These are phyloP conservation scores for Lepidium didymum DNA, from an alignment of 345 rosid genomes.

Conservation along the genomic window DNA sequence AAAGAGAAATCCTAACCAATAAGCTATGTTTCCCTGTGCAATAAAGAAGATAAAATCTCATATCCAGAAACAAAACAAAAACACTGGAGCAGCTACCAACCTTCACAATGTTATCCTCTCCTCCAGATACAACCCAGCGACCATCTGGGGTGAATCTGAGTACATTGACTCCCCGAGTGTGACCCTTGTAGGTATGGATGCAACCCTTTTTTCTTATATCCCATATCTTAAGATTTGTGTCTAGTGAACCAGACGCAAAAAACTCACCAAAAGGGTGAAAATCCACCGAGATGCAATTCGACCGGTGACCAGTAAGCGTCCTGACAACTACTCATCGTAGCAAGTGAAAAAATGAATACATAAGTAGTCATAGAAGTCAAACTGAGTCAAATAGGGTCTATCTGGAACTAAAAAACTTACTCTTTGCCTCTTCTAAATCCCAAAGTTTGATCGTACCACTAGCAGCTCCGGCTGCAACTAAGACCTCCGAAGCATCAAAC, in stretches of 20 bases:
- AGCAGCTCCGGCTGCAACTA: constrained; percentile 98
- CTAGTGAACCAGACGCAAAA: constrained; percentile 97
- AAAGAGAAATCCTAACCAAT: not conserved
- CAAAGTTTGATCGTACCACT: constrained; percentile 97
- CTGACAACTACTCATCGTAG: constrained; percentile 63
- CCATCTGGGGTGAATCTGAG: constrained; percentile 99
- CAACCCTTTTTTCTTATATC: constrained; percentile 95
- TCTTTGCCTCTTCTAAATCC: constrained; percentile 97
- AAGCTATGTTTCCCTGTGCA: not conserved
- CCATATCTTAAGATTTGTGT: constrained; percentile 99
- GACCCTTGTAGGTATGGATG: constrained; percentile 98
- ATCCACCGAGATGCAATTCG: constrained; percentile 93
- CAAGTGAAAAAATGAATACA: constrained; percentile 1
- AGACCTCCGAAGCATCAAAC: constrained; percentile 88
- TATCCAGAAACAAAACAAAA: constrained; percentile 1
- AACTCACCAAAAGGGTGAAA: constrained; percentile 99
- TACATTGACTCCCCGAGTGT: constrained; percentile 93
- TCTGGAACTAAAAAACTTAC: constrained; percentile 42
- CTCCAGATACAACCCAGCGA: constrained; percentile 99
- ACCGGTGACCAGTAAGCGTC: constrained; percentile 91
- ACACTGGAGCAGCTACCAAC: constrained; percentile 29
- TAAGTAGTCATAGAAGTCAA: not conserved
- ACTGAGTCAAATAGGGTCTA: not conserved
- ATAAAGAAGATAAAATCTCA: not conserved
- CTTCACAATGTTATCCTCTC: constrained; percentile 94